These are phyloP conservation scores for Tylopilus subfusipes DNA, from an alignment of 768 basidiomycete species.

Conservation along the genomic window DNA sequence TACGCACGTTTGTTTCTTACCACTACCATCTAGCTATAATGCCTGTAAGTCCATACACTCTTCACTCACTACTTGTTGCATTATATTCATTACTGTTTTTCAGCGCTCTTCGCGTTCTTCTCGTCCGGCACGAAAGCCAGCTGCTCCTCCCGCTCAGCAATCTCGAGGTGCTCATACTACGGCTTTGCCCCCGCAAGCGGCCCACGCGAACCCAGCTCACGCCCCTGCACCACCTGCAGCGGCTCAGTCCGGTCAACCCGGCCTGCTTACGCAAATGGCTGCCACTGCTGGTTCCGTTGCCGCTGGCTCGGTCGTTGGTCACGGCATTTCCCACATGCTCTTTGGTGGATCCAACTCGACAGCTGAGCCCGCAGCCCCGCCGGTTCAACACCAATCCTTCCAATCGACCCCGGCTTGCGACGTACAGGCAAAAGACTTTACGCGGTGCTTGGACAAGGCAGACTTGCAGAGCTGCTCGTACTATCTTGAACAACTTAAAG, in stretches of 20 bases:
- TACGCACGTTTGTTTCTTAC: conserved; percentile 15
- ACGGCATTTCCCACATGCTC: conserved; percentile 87
- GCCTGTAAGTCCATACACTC: conserved; percentile 41
- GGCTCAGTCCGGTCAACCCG: conserved; percentile 52
- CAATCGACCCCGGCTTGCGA: conserved; percentile 56
- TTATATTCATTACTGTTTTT: background rate
- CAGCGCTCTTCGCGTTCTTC: conserved; percentile 80
- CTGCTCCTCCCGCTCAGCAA: conserved; percentile 46
- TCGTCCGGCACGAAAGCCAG: conserved; percentile 52
- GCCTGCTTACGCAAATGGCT: conserved; percentile 81
- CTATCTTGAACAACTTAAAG: conserved; percentile 87
- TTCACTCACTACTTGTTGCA: background rate
- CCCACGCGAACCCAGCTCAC: conserved; percentile 42
- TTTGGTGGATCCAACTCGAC: conserved; percentile 64
- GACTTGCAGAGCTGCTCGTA: conserved; percentile 77
- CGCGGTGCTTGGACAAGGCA: conserved; percentile 78
- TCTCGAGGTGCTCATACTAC: conserved; percentile 48
- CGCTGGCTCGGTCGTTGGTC: conserved; percentile 82
- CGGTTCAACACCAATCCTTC: conserved; percentile 47
- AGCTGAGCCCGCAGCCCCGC: conserved; percentile 44
- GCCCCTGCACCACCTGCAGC: conserved; percentile 38
- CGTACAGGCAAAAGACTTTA: conserved; percentile 83
- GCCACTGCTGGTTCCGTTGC: conserved; percentile 90
- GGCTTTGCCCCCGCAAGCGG: conserved; percentile 40
- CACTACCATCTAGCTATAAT: conserved; percentile 31